phyloP scores from a whole-genome alignment of 176 grass and related monocot species.

The Musa acuminata region DNA sequence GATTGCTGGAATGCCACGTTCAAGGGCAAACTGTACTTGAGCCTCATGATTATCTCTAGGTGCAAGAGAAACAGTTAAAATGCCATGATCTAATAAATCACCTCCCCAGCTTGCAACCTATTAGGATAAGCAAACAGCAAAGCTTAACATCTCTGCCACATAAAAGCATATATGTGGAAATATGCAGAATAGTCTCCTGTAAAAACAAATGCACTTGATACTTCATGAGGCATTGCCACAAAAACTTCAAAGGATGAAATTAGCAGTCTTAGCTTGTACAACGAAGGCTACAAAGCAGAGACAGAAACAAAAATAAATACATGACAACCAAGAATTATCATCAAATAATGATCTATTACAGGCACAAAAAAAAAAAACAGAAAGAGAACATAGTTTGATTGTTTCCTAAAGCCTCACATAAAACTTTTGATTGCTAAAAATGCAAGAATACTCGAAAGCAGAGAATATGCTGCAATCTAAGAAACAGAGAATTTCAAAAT shows the following conservation, averaged over 20 bases:
- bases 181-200: background rate
- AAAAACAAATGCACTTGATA: background rate
- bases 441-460: background rate
- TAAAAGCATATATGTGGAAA: background rate
- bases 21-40: slow-evolving; percentile 97
- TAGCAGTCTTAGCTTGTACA: background rate
- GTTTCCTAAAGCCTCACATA: background rate
- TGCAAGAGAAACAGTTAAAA: slow-evolving; percentile 73
- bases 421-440: background rate
- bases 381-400: background rate
- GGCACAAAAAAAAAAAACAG: background rate
- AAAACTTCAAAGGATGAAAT: background rate
- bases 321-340: background rate
- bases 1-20: slow-evolving; percentile 90
- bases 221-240: background rate
- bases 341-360: background rate
- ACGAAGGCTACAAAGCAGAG: too few relatives aligned
- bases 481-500: background rate
- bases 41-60: slow-evolving; percentile 97
- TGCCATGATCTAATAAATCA: slow-evolving; percentile 54
- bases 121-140: background rate
- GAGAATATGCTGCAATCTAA: background rate
- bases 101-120: slow-evolving; percentile 86
- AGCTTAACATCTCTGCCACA: background rate
- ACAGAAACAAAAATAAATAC: background rate